These are phyloP conservation scores for Elongisporangium undulatum DNA, from an alignment of 352 stramenopile genomes.

Conservation along the genomic window DNA sequence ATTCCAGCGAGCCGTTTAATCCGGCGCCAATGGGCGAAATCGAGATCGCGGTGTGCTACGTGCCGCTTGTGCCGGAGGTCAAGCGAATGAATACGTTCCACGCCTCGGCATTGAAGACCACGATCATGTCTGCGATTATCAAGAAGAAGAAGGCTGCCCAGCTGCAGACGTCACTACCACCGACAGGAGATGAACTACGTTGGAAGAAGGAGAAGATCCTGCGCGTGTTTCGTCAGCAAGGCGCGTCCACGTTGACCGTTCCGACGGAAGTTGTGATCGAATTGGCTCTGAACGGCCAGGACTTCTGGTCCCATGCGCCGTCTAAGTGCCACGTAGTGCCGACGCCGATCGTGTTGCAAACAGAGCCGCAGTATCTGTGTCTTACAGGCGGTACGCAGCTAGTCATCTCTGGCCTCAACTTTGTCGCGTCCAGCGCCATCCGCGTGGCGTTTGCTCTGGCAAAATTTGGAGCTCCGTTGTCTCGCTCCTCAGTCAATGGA, in stretches of 20 bases:
- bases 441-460: conserved; percentile 39
- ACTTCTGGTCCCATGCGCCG: conserved; percentile 50
- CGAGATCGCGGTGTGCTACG: conserved; percentile 42
- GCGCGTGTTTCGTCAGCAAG: conserved; percentile 35
- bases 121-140: conserved; percentile 49
- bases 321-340: conserved; percentile 29
- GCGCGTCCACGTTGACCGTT: conserved; percentile 19
- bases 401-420: conserved; percentile 46
- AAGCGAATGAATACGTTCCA: conserved; percentile 13
- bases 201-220: conserved; percentile 47
- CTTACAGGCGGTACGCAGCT: conserved; percentile 34
- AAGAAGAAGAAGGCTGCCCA: conserved; percentile 21
- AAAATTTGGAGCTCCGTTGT: background rate
- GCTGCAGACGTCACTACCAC: conserved; percentile 1
- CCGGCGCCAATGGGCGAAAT: conserved; percentile 33
- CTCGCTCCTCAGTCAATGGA: background rate
- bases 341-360: conserved; percentile 27
- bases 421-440: conserved; percentile 32
- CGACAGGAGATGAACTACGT: conserved; percentile 4
- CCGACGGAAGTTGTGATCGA: conserved; percentile 51
- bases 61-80: conserved; percentile 16
- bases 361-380: conserved; percentile 37
- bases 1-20: conserved; percentile 10
- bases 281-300: conserved; percentile 59
- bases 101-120: conserved; percentile 24